Percentiles rank a stretch among this genome's conserved stretches.
Conservation (phyloP, 345 rosid genomes). For the Arabis hirsuta region DNA sequence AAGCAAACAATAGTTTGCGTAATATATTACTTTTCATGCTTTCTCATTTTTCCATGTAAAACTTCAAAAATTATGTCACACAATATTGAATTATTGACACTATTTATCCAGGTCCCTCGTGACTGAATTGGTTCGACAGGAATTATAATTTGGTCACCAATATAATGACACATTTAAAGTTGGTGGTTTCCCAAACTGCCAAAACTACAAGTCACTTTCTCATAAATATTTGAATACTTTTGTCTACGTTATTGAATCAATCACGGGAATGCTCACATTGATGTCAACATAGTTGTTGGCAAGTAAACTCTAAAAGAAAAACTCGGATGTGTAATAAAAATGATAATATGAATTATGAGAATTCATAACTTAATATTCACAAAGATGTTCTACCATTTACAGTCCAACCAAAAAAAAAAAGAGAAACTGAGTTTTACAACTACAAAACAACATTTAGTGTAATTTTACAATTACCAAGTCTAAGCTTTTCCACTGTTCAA, state of each 20-base stretch:
- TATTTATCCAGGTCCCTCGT: neutral
- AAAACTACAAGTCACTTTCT: conserved; percentile 3
- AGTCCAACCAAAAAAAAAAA: conserved; percentile 12
- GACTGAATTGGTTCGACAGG: neutral
- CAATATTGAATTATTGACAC: neutral
- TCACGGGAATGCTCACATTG: conserved; percentile 13
- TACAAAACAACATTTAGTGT: neutral
- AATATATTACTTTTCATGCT: neutral
- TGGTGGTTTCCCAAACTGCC: conserved; percentile 21
- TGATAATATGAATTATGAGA: conserved; percentile 11
- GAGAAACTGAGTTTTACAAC: neutral
- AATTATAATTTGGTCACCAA: conserved; percentile 34
- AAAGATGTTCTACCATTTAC: conserved; percentile 43
- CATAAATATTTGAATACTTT: neutral
- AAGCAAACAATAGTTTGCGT: neutral
- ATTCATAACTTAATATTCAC: conserved; percentile 29
- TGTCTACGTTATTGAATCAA: neutral
- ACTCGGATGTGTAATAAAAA: neutral
- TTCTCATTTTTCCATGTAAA: conserved; percentile 2
- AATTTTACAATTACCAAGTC: conserved; percentile 33
- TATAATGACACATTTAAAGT: conserved; percentile 12
- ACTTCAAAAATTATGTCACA: neutral
- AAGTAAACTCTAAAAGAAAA: neutral
- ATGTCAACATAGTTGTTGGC: conserved; percentile 18
- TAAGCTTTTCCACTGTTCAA: conserved; percentile 28